Base-by-base conservation (phyloP, 768 basidiomycete genomes). In the Calocera viscosa region DNA sequence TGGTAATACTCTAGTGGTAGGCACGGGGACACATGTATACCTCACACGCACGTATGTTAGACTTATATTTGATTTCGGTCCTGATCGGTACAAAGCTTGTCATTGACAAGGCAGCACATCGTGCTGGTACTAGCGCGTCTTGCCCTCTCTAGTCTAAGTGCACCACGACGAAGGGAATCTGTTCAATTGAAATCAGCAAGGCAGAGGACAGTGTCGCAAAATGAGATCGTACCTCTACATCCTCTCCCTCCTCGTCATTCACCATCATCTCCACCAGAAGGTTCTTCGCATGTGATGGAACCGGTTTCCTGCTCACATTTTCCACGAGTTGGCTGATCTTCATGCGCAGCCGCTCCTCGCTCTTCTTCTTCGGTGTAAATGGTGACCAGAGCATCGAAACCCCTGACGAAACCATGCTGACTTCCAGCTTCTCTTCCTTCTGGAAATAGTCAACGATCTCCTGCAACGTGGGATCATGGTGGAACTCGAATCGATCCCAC, bases 371-470 rank as follows among this genome's bases (percentile, higher is more conserved):
- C 66, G 87, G 88, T 65, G 91, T 83, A 76, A 95, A 99, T 35
- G 90, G 87, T 69, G 91, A 94, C 93, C 94, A 98, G 34, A 98
- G 80, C 94, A 98, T 95, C 73, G 92, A 94, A 35, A 97, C 94
- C 43, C 94, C 95, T 75, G 93, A 90, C 73, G 91, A 94, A 69
- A 97, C 91, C 96, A 99, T 99, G 64, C 85, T 86, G 64, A 98
- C 81, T 39, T 93, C 88, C 35, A 98, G 85, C 34, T 86, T 86
- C 76, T 98, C 90, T 68, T 88, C 83, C 63, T 81, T 81, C 78
- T 86, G 80, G 84, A 98, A 97, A 84, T 84, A 92, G 65, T 83
- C 75, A 34, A 95, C 76, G 74, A 99, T 85, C 19, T 96, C 87
- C 72, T 87, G 80, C 68, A 99, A 82, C 2, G 93, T 91, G 2